Evolutionary conservation across 371 early-diverging fungal species (phyloP), one percentile per base, ranked within the genome.

Genomic region (Blakeslea trispora): DNA sequence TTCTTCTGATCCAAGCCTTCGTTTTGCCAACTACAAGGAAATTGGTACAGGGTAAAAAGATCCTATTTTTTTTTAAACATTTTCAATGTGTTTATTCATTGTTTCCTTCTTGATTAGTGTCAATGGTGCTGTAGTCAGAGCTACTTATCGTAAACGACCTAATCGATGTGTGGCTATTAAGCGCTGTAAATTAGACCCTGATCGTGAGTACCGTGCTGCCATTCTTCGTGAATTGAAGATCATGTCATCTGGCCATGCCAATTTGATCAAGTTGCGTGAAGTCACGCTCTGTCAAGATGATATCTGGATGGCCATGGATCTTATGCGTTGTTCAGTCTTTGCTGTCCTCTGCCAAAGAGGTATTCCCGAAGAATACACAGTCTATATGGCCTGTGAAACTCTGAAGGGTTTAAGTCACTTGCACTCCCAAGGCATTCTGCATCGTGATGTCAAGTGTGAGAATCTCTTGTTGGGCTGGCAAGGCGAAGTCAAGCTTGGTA

Each of bases 391-490:
- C 1, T 60, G 67, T 43, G 69, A 78, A 45, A 69, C 68, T 7
- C 59, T 79, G 17, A 73, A 79, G 50, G 79, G 68, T 1, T 53
- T 79, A 17, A 45, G 50, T 37, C 65, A 71, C 37, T 60, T 79
- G 45, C 79, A 79, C 32, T 52, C 66, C 24, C 71, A 75, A 61
- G 75, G 75, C 5, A 72, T 67, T 48, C 63, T 79, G 19, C 79
- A 79, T 61, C 71, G 79, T 51, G 79, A 79, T 49, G 72, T 79
- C 43, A 79, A 79, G 50, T 79, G 79, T 58, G 79, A 79, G 54
- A 79, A 79, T 28, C 64, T 79, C 13, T 58, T 79, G 51, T 47
- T 79, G 13, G 76, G 79, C 11, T 73, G 74, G 71, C 52, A 71
- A 34, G 79, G 79, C 23, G 68, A 75, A 63, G 66, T 79, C 32